Evolutionary conservation across 768 basidiomycete species (phyloP).

Genomic region (Boletus tylopilopsis): DNA sequence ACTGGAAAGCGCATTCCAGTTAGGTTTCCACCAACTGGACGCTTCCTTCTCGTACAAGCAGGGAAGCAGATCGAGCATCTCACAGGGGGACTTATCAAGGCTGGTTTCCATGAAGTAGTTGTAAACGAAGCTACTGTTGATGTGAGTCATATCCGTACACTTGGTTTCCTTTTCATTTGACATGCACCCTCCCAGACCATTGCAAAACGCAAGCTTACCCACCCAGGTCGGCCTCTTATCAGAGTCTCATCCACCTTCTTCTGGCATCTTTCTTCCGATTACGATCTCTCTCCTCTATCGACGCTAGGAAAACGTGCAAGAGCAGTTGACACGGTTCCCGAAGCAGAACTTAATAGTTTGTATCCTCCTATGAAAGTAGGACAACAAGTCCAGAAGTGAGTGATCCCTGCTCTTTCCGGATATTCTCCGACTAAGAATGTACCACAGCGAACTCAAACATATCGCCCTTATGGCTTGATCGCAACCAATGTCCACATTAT

Average conservation of each 20-base stretch:
- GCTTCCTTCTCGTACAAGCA: slow-evolving; percentile 87
- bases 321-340: slow-evolving; percentile 36
- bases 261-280: slow-evolving; percentile 89
- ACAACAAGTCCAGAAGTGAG: slow-evolving; percentile 80
- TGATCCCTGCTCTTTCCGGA: not conserved
- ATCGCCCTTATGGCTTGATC: slow-evolving; percentile 74
- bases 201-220: slow-evolving; percentile 50
- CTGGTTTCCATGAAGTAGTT: slow-evolving; percentile 93
- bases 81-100: slow-evolving; percentile 80
- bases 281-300: slow-evolving; percentile 66
- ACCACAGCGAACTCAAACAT: slow-evolving; percentile 67
- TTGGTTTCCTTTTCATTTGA: not conserved
- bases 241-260: slow-evolving; percentile 98
- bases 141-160: slow-evolving; percentile 36
- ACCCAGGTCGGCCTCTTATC: slow-evolving; percentile 78
- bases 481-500: not conserved
- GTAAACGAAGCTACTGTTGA: slow-evolving; percentile 77
- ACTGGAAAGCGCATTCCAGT: slow-evolving; percentile 88
- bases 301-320: slow-evolving; percentile 47
- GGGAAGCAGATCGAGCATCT: slow-evolving; percentile 94
- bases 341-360: slow-evolving; percentile 38
- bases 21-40: slow-evolving; percentile 75
- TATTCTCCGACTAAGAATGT: slow-evolving; percentile 6
- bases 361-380: slow-evolving; percentile 78
- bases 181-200: slow-evolving; percentile 46